A percentile compares a stretch with the other conserved stretches of the same genome.
phyloP scores from a whole-genome alignment of 1,284 basidiomycete genomes.

The Tremellales sp. region DNA sequence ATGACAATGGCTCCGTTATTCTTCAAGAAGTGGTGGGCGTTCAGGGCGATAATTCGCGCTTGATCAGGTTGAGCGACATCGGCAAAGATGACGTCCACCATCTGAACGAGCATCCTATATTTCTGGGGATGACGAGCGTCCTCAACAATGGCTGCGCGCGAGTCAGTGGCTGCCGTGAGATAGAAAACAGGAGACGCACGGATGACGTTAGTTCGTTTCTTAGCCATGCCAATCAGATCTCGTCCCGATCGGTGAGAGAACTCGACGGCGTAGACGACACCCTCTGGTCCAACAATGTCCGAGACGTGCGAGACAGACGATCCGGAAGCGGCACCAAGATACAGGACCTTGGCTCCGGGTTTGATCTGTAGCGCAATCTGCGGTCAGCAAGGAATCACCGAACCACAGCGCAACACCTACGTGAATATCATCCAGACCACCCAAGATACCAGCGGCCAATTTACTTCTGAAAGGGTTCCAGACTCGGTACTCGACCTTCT shows the following conservation, averaged over 20 bases:
- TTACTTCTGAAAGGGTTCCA: constrained; percentile 99
- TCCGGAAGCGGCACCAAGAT: constrained; percentile 90
- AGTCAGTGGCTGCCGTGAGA: constrained; percentile 3
- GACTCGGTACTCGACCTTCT: constrained; percentile 94
- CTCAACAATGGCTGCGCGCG: constrained; percentile 77
- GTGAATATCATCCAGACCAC: constrained; percentile 90
- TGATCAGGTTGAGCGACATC: constrained; percentile 99
- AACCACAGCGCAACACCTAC: constrained; percentile 25
- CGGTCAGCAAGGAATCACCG: background rate
- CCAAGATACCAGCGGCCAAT: constrained; percentile 92
- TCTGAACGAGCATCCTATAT: constrained; percentile 90
- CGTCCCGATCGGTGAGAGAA: constrained; percentile 95
- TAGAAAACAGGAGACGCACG: constrained; percentile 57
- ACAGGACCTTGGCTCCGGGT: constrained; percentile 94
- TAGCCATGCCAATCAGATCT: constrained; percentile 99
- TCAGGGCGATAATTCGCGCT: constrained; percentile 88
- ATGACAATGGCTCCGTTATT: constrained; percentile 89
- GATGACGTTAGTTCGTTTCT: constrained; percentile 98
- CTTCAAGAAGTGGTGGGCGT: constrained; percentile 95
- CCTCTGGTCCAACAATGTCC: constrained; percentile 95
- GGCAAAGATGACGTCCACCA: constrained; percentile 95
- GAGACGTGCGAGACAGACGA: constrained; percentile 98
- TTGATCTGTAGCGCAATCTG: constrained; percentile 56
- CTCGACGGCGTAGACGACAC: constrained; percentile 96
- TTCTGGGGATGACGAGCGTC: constrained; percentile 92